Conservation (phyloP, 1,284 basidiomycete species). For the Ustilago vetiveriae region DNA sequence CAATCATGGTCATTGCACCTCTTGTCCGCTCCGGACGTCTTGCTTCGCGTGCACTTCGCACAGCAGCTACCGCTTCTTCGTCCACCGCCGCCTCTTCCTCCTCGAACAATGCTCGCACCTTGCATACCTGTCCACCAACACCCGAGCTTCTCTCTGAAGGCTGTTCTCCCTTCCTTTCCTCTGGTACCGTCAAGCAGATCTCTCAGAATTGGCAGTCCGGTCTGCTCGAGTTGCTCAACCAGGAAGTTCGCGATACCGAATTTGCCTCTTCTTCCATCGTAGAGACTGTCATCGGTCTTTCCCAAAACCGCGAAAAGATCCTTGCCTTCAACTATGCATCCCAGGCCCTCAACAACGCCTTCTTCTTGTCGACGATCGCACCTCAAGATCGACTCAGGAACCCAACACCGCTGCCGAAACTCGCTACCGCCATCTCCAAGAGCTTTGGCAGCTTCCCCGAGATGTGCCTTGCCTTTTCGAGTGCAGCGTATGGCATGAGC, state of each 20-base stretch:
- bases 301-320: slow-evolving; percentile 74
- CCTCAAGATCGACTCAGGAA: slow-evolving; percentile 38
- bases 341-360: slow-evolving; percentile 91
- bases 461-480: slow-evolving; percentile 80
- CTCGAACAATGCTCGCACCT: slow-evolving; percentile 5
- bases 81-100: slow-evolving; percentile 15
- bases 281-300: slow-evolving; percentile 79
- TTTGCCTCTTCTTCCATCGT: slow-evolving; percentile 75
- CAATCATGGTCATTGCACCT: slow-evolving; percentile 28
- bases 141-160: slow-evolving; percentile 49
- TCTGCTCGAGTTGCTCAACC: slow-evolving; percentile 61
- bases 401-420: slow-evolving; percentile 37
- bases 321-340: slow-evolving; percentile 91
- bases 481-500: slow-evolving; percentile 79
- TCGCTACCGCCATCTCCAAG: slow-evolving; percentile 72
- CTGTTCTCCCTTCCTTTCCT: slow-evolving; percentile 61
- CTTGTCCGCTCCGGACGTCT: slow-evolving; percentile 29
- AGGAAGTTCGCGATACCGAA: slow-evolving; percentile 71
- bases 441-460: slow-evolving; percentile 75
- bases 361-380: slow-evolving; percentile 82
- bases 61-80: slow-evolving; percentile 10
- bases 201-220: slow-evolving; percentile 61
- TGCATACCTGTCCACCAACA: slow-evolving; percentile 58
- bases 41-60: slow-evolving; percentile 23
- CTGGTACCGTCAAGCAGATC: slow-evolving; percentile 54